Conservation (phyloP, 495 filamentous ascomycete species). For the Penicillium dipodomyicola region DNA sequence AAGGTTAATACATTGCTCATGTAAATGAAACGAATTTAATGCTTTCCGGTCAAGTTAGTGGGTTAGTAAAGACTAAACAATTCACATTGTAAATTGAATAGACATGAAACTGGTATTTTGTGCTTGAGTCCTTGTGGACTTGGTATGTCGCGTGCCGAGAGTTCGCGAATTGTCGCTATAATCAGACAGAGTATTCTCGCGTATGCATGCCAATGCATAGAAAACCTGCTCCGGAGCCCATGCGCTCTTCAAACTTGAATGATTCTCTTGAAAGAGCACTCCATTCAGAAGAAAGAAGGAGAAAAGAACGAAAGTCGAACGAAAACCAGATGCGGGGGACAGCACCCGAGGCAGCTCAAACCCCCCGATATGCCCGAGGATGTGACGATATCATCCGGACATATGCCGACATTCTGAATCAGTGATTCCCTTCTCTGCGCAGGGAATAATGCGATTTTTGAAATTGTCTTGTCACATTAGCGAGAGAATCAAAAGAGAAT, state of each 20-base stretch:
- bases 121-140: slow-evolving; percentile 4
- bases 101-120: slow-evolving; percentile 2
- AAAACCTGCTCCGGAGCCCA: not conserved
- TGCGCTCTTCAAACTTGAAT: not conserved
- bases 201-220: not conserved
- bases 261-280: not conserved
- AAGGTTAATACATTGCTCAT: slow-evolving; percentile 28
- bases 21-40: slow-evolving; percentile 34
- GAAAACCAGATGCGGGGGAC: slow-evolving; percentile 14
- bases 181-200: slow-evolving; percentile 8
- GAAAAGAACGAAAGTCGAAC: slow-evolving; percentile 1
- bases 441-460: not conserved
- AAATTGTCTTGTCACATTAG: not conserved
- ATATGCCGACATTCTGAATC: slow-evolving; percentile 1
- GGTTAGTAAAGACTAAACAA: slow-evolving; percentile 17
- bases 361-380: slow-evolving; percentile 4
- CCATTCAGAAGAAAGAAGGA: slow-evolving; percentile 6
- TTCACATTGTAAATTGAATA: slow-evolving; percentile 10
- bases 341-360: not conserved
- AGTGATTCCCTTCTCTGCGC: not conserved
- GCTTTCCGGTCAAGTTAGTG: slow-evolving; percentile 21
- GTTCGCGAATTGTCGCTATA: not conserved
- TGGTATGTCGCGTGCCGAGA: not conserved
- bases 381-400: slow-evolving; percentile 4
- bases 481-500: slow-evolving; percentile 6